Evolutionary conservation across 2,329 filamentous ascomycete species (phyloP).

Genomic region (Aspergillus puulaauensis): DNA sequence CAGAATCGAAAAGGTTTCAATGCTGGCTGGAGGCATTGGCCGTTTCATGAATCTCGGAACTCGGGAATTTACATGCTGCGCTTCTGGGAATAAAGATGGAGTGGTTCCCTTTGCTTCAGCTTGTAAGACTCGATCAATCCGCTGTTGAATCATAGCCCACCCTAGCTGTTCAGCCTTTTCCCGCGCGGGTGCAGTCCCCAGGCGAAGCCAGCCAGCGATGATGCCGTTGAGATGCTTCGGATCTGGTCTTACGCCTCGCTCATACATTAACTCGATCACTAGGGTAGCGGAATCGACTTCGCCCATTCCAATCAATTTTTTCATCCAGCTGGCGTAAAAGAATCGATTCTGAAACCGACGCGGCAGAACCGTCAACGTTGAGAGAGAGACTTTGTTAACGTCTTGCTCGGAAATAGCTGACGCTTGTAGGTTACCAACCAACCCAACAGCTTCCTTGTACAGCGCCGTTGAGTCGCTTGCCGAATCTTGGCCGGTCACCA

Average conservation of each 20-base stretch:
- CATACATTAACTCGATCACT: constrained; percentile 74
- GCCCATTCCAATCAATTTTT: constrained; percentile 72
- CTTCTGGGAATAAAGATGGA: constrained; percentile 31
- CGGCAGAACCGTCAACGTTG: constrained; percentile 54
- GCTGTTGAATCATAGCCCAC: constrained; percentile 73
- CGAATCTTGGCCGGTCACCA: constrained; percentile 59
- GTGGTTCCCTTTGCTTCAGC: constrained; percentile 14
- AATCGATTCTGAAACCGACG: constrained; percentile 66
- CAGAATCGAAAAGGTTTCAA: constrained; percentile 76
- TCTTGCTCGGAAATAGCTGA: constrained; percentile 43
- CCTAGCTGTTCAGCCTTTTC: constrained; percentile 66
- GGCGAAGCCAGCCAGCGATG: constrained; percentile 73
- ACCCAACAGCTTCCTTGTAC: constrained; percentile 42
- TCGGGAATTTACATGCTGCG: constrained; percentile 19
- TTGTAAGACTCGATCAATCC: constrained; percentile 61
- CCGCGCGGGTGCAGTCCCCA: constrained; percentile 54
- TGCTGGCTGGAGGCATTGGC: constrained; percentile 59
- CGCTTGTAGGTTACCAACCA: constrained; percentile 42
- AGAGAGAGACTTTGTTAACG: constrained; percentile 50
- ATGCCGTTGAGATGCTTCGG: constrained; percentile 79
- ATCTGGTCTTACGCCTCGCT: constrained; percentile 65
- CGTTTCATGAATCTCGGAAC: constrained; percentile 43
- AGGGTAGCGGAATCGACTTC: constrained; percentile 69
- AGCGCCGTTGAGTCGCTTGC: constrained; percentile 46
- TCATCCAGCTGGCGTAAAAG: constrained; percentile 86